Evolutionary conservation across 1,284 basidiomycete genomes (phyloP).

Genomic region (Singerocomus rubriflavus): DNA sequence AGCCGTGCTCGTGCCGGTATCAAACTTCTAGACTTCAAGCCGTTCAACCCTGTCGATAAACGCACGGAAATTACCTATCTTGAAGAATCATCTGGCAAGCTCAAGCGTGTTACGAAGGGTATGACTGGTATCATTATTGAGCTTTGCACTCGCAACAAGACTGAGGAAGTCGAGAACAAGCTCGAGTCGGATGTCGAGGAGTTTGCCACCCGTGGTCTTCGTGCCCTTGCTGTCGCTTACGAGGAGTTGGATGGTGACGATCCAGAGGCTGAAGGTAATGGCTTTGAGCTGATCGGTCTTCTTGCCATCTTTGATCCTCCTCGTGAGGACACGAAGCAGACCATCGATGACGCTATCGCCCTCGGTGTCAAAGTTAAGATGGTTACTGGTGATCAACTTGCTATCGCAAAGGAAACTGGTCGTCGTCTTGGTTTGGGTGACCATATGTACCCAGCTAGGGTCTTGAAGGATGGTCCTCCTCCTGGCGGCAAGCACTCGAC

Average conservation of each 20-base stretch:
- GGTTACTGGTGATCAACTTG: slow-evolving; percentile 99
- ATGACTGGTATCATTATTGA: slow-evolving; percentile 98
- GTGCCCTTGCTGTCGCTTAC: slow-evolving; percentile 94
- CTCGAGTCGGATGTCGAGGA: slow-evolving; percentile 96
- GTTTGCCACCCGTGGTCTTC: slow-evolving; percentile 93
- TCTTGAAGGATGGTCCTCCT: slow-evolving; percentile 74
- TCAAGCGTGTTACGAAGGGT: slow-evolving; percentile 99
- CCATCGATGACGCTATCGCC: slow-evolving; percentile 93
- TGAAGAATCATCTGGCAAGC: slow-evolving; percentile 89
- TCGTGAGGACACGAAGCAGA: slow-evolving; percentile 98
- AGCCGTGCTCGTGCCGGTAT: slow-evolving; percentile 84
- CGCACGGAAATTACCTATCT: slow-evolving; percentile 98
- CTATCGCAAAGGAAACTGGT: slow-evolving; percentile 98
- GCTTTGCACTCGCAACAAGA: slow-evolving; percentile 96
- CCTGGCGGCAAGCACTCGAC: slow-evolving; percentile 65
- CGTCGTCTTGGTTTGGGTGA: slow-evolving; percentile 92
- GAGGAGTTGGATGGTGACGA: slow-evolving; percentile 89
- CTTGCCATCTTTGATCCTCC: slow-evolving; percentile 98
- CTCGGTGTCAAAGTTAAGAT: slow-evolving; percentile 99
- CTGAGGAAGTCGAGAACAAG: slow-evolving; percentile 83
- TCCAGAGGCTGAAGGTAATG: slow-evolving; percentile 82
- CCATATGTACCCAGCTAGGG: slow-evolving; percentile 86
- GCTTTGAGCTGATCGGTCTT: slow-evolving; percentile 96
- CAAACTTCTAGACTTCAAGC: slow-evolving; percentile 97
- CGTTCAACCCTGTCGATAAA: slow-evolving; percentile 99